Evolutionary conservation across 192 early-diverging fungal species (phyloP), one percentile per base, ranked within the genome.

Genomic region (Coemansia sp.): DNA sequence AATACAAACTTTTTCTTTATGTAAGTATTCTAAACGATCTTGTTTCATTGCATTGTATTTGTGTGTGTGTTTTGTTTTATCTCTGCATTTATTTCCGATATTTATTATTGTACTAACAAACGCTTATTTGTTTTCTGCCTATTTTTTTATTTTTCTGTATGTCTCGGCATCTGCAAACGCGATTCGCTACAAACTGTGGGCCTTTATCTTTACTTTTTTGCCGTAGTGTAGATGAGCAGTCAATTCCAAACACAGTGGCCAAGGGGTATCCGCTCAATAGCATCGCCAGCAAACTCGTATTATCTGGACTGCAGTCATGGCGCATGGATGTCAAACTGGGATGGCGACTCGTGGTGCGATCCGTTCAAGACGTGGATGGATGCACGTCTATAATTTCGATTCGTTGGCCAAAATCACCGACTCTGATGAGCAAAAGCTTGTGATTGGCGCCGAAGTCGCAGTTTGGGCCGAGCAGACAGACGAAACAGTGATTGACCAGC

Each of bases 221-320:
- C n/a, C n/a, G n/a, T n/a, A n/a, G n/a, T n/a, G n/a, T 36, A 36
- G 84, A 84, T 63, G 69, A 70, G 34, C 69, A 69, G 14, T 84
- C 83, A 28, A 74, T 82, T 29, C 67, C 72, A 30, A 69, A 74
- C 33, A 56, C 69, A 8, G 81, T 85, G 6, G 56, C 73, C 16
- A 76, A 74, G 61, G 87, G 87, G n/a, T 82, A 88, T 51, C 81
- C n/a, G 83, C 51, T 63, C 84, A n/a, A 66, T 88, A 66, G 82
- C 85, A 32, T 66, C 71, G 31, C 77, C 82, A 5, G 64, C 64
- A n/a, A 82, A 80, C 30, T 86, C 83, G 63, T 85, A 85, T 45
- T 87, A 88, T 56, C 73, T 88, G 63, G 89, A 90, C 76, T 90
- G 87, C 66, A 85, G 87, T 7, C 84, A 83, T 64, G 87, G 89